Evolutionary conservation across 768 basidiomycete species (phyloP).

Genomic region (Galerina marginata): DNA sequence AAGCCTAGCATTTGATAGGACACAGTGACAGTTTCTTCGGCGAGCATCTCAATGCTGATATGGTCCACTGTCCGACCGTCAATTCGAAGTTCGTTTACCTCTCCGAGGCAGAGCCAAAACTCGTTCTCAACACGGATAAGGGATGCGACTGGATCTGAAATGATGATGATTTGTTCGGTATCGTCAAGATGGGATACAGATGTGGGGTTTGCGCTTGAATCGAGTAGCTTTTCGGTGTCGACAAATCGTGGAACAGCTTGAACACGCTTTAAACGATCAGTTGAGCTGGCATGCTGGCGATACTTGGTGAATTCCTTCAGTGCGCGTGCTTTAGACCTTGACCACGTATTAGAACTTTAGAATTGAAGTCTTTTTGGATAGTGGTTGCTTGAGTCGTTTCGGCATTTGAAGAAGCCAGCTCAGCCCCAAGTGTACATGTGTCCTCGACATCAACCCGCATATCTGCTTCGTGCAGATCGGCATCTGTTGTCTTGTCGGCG

Average conservation of each 20-base stretch:
- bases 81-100: constrained; percentile 29
- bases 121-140: constrained; percentile 26
- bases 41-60: constrained; percentile 21
- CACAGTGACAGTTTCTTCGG: constrained; percentile 22
- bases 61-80: constrained; percentile 20
- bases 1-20: constrained; percentile 32
- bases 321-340: constrained; percentile 13
- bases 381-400: too few relatives aligned
- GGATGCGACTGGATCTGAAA: constrained; percentile 31
- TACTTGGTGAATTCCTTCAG: constrained; percentile 17
- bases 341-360: background rate
- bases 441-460: constrained; percentile 21
- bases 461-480: constrained; percentile 2
- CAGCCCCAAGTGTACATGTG: background rate
- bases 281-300: constrained; percentile 21
- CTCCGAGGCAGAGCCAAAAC: constrained; percentile 33
- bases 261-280: constrained; percentile 23
- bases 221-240: background rate
- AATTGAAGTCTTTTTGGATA: too few relatives aligned
- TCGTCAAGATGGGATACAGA: too few relatives aligned
- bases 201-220: too few relatives aligned
- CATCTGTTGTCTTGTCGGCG: too few relatives aligned
- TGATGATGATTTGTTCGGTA: constrained; percentile 9
- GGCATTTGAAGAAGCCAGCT: too few relatives aligned
- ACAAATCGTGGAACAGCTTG: constrained; percentile 4